Percentiles rank a stretch among this genome's conserved stretches.
Evolutionary conservation across 2,329 filamentous ascomycete species (phyloP).

Genomic region (Pyrenophora seminiperda): DNA sequence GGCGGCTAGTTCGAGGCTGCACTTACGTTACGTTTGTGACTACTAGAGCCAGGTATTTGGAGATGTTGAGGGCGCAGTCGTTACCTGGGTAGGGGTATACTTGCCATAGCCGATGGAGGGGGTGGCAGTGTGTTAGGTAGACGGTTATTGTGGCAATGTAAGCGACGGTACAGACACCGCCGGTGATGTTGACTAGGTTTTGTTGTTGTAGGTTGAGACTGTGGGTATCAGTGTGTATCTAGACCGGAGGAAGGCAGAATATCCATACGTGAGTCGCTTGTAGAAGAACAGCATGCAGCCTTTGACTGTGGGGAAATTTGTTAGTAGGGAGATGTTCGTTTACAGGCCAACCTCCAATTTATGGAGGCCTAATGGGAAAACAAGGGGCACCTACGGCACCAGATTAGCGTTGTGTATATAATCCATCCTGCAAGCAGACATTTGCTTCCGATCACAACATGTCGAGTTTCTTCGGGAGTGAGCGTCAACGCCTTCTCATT

Average conservation of each 20-base stretch:
- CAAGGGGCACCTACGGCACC: slow-evolving; percentile 14
- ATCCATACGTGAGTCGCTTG: slow-evolving; percentile 13
- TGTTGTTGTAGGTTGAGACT: slow-evolving; percentile 12
- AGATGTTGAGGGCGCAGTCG: slow-evolving; percentile 15
- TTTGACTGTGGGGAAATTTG: slow-evolving; percentile 7
- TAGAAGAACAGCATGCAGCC: slow-evolving; percentile 20
- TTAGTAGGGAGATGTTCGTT: neutral
- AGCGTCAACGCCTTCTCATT: slow-evolving; percentile 12
- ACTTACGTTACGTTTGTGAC: slow-evolving; percentile 12
- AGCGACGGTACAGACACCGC: slow-evolving; percentile 4
- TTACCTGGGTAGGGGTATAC: slow-evolving; percentile 17
- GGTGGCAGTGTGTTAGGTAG: slow-evolving; percentile 14
- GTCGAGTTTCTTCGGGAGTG: slow-evolving; percentile 5
- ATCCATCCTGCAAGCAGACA: slow-evolving; percentile 17
- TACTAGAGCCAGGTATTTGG: slow-evolving; percentile 14
- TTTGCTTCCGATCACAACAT: slow-evolving; percentile 14
- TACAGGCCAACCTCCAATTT: neutral
- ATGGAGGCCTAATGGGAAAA: neutral
- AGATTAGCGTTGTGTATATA: slow-evolving; percentile 14
- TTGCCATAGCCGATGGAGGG: slow-evolving; percentile 15
- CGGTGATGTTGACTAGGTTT: slow-evolving; percentile 11
- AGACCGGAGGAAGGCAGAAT: neutral
- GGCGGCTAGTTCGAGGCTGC: neutral
- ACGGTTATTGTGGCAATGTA: slow-evolving; percentile 13
- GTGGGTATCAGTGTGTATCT: neutral